A percentile compares a stretch with the other conserved stretches of the same genome.
phyloP scores from a whole-genome alignment of 2,329 filamentous ascomycete species.

The Didymella glomerata region DNA sequence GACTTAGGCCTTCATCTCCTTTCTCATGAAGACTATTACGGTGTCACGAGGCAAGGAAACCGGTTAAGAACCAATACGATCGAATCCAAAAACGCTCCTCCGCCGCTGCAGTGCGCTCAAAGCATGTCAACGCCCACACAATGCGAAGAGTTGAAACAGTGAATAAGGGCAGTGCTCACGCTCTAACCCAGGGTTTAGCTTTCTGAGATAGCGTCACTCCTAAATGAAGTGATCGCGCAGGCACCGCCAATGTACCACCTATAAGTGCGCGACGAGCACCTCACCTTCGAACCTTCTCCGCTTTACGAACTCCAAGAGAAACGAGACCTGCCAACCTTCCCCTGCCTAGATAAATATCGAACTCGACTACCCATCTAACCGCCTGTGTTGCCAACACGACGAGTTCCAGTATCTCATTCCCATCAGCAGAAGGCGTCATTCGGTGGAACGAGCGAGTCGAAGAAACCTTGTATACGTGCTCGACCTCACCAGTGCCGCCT shows the following conservation, averaged over 20 bases:
- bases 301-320: neutral
- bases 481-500: neutral
- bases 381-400: neutral
- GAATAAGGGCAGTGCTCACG: neutral
- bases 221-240: neutral
- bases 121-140: neutral
- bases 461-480: neutral
- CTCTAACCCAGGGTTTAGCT: neutral
- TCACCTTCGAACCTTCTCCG: neutral
- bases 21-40: slow-evolving; percentile 38
- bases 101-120: slow-evolving; percentile 9
- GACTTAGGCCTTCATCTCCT: slow-evolving; percentile 40
- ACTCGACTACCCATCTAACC: neutral
- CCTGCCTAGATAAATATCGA: neutral
- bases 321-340: too few species aligned
- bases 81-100: slow-evolving; percentile 37
- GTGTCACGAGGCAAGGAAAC: slow-evolving; percentile 47
- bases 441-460: neutral
- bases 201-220: neutral
- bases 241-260: neutral
- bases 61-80: slow-evolving; percentile 41
- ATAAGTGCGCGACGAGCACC: neutral
- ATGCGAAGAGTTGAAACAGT: neutral
- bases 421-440: neutral
- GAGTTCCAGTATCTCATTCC: neutral